Evolutionary conservation across 2,329 filamentous ascomycete genomes (phyloP).

Genomic region (Cercospora zeae-maydis): DNA sequence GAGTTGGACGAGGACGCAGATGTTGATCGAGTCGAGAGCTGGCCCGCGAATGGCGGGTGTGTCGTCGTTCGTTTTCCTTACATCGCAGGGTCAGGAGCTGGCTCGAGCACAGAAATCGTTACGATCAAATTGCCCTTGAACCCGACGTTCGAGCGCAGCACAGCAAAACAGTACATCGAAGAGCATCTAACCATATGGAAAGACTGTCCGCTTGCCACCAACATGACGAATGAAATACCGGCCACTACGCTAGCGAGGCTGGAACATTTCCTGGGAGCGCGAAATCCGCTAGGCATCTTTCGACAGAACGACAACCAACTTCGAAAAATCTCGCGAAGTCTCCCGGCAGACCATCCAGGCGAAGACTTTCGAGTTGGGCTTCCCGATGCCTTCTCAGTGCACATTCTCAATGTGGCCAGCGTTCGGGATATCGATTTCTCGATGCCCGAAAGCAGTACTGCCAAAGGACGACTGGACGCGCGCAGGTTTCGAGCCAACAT

Average conservation of each 20-base stretch:
- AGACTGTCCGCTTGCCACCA: constrained; percentile 50
- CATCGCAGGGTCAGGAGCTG: constrained; percentile 33
- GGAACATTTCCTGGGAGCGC: constrained; percentile 62
- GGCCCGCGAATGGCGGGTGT: constrained; percentile 56
- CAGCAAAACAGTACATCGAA: constrained; percentile 56
- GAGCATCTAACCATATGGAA: constrained; percentile 65
- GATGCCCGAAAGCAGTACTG: constrained; percentile 51
- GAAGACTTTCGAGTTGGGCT: constrained; percentile 64
- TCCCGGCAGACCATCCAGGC: constrained; percentile 53
- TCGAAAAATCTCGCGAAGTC: constrained; percentile 59
- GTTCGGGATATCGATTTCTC: constrained; percentile 58
- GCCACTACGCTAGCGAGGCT: constrained; percentile 60
- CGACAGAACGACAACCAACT: constrained; percentile 55
- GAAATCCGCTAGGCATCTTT: constrained; percentile 65
- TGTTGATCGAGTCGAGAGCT: constrained; percentile 40
- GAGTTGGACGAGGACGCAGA: neutral
- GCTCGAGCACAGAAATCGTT: constrained; percentile 43
- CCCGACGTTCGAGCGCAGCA: constrained; percentile 57
- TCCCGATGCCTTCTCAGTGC: constrained; percentile 68
- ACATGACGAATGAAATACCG: constrained; percentile 45
- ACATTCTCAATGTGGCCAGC: constrained; percentile 63
- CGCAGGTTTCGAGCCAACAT: constrained; percentile 70
- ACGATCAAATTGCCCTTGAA: constrained; percentile 65
- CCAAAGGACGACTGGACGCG: constrained; percentile 53
- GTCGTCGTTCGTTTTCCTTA: constrained; percentile 64